Percentiles rank a stretch among this genome's conserved stretches.
phyloP scores from a whole-genome alignment of 176 grass and related monocot species.

The Ampelocalamus luodianensis region DNA sequence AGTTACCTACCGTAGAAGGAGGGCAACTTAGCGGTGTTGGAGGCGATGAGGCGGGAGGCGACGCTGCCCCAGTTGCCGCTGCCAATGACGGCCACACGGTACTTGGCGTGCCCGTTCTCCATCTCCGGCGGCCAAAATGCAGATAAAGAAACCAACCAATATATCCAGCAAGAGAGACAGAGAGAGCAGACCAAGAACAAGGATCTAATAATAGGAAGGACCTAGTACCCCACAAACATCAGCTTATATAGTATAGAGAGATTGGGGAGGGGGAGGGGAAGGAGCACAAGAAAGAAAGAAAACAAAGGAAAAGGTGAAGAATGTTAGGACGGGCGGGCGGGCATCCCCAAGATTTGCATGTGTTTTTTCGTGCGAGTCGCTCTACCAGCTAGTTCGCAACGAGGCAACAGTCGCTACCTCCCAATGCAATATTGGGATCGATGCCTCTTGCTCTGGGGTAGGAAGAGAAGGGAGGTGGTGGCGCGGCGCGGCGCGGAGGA shows the following conservation, averaged over 20 bases:
- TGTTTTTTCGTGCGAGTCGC: neutral
- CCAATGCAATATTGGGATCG: slow-evolving; percentile 34
- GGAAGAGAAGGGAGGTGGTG: neutral
- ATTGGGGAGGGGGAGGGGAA: neutral
- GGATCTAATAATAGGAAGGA: neutral
- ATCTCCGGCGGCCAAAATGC: slow-evolving; percentile 47
- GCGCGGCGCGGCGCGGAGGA: slow-evolving; percentile 25
- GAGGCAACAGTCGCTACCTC: slow-evolving; percentile 4
- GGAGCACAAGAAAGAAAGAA: neutral
- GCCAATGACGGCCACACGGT: slow-evolving; percentile 82
- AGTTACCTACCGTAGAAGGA: slow-evolving; percentile 59
- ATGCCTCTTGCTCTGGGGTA: neutral
- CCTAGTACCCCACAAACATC: neutral
- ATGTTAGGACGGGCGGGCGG: slow-evolving; percentile 43
- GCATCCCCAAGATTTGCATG: slow-evolving; percentile 43
- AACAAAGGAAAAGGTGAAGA: slow-evolving; percentile 13
- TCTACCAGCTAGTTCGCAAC: neutral
- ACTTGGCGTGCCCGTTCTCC: slow-evolving; percentile 54
- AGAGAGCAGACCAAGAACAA: neutral
- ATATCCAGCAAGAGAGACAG: neutral
- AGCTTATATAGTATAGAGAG: slow-evolving; percentile 35
- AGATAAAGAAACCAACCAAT: slow-evolving; percentile 24
- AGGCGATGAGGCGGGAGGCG: slow-evolving; percentile 83
- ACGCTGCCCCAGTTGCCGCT: slow-evolving; percentile 98
- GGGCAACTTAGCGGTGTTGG: slow-evolving; percentile 80